Evolutionary conservation across 2,329 filamentous ascomycete genomes (phyloP), one percentile per base, ranked within the genome.

Genomic region (Knoxdaviesia proteae): DNA sequence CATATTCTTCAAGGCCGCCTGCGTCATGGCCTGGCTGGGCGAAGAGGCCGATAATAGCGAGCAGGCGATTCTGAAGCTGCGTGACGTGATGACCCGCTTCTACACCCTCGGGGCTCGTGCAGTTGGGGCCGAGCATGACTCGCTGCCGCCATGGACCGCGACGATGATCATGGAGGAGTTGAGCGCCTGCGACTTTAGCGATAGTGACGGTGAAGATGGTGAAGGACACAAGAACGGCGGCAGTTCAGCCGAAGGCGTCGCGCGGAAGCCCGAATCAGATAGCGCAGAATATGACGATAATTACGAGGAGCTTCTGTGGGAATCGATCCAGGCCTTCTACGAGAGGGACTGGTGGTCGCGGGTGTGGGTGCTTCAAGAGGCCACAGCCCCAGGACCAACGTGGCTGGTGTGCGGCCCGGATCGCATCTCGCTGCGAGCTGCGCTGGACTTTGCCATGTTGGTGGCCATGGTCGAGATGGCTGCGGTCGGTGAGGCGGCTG

Each of bases 1-100:
- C 7, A 53, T 54, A 36, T 54, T 50, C 34, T 35, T 39, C 6
- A 46, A 47, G 40, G 51, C 53, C 6, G 33, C 43, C 36, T 46
- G 40, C 41, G 33, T 49, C 32, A 42, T 47, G 42, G 48, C 45
- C 8, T 49, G 44, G 40, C 36, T 49, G 6, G 48, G 48, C 39
- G 47, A 45, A 32, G 45, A 44, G 29, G 36, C 42, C 4, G 36
- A 44, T 9, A 34, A 37, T n/a, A 44, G 43, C 34, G 32, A 40
- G 34, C 40, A 44, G 7, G 46, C 45, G 8, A 35, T 48, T 20
- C 39, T 43, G 29, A 47, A 47, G 44, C 46, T 49, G 20, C 41
- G 45, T 33, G 38, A 37, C 7, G 43, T 47, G 11, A 38, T 49
- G 38, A 39, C 33, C n/a, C 41, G 39, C 7, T 49, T 47, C 38